Conservation (phyloP, 2,329 filamentous ascomycete genomes). For the Monosporascus sp. region DNA sequence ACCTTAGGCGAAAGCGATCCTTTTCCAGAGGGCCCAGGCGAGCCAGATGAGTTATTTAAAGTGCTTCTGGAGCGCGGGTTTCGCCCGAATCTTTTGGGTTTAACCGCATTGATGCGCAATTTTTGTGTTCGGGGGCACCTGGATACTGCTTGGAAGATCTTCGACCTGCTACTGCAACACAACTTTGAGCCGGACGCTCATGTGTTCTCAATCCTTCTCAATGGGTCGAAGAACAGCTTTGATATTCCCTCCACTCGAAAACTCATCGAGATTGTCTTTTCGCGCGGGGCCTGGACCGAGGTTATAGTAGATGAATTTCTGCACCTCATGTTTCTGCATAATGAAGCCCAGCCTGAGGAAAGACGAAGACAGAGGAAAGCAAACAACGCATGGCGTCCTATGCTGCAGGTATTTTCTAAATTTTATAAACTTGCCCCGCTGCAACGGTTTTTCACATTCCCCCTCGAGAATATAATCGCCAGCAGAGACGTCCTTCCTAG, state of each 20-base stretch:
- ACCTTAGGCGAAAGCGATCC: conserved; percentile 27
- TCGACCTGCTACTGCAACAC: conserved; percentile 54
- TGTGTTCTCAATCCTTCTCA: conserved; percentile 65
- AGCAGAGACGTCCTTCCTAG: neutral
- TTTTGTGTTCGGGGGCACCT: conserved; percentile 61
- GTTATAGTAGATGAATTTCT: conserved; percentile 47
- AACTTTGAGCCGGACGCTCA: conserved; percentile 58
- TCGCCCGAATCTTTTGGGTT: conserved; percentile 54
- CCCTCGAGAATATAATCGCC: conserved; percentile 17
- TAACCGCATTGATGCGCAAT: conserved; percentile 66
- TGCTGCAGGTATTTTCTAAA: conserved; percentile 44
- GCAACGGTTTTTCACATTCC: conserved; percentile 27
- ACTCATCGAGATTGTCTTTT: conserved; percentile 48
- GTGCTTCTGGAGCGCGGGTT: conserved; percentile 55
- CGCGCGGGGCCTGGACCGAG: conserved; percentile 40
- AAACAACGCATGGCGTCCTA: conserved; percentile 36
- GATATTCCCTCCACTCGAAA: conserved; percentile 49
- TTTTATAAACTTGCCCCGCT: conserved; percentile 42
- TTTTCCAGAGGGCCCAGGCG: conserved; percentile 34
- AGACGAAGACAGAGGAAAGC: conserved; percentile 25
- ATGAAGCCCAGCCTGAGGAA: conserved; percentile 30
- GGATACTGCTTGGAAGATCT: conserved; percentile 58
- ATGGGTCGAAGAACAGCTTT: conserved; percentile 57
- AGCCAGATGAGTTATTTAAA: conserved; percentile 48
- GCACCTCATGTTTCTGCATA: conserved; percentile 42